Percentiles rank a stretch among this genome's conserved stretches.
These are phyloP conservation scores for Sclerotinia trifoliorum DNA, from an alignment of 2,329 filamentous ascomycete species.

Conservation along the genomic window DNA sequence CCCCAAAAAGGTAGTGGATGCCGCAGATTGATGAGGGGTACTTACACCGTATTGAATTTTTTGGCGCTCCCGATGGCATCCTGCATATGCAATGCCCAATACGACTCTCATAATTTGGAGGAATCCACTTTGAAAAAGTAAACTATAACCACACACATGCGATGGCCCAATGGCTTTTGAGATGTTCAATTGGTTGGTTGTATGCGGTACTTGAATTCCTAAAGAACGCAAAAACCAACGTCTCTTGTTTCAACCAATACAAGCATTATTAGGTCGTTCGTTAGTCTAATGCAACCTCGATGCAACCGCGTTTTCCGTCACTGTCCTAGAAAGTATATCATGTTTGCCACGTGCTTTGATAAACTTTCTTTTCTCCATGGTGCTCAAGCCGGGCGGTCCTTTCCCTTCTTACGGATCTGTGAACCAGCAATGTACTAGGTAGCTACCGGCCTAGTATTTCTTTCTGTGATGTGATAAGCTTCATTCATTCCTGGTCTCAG, in stretches of 20 bases:
- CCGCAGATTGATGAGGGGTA: neutral
- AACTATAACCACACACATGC: neutral
- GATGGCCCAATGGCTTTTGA: neutral
- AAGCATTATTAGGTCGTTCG: neutral
- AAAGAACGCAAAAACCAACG: neutral
- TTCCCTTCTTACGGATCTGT: neutral
- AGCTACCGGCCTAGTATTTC: too few relatives aligned
- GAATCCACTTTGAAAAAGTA: neutral
- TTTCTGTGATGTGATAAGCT: too few relatives aligned
- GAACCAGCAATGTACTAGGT: neutral
- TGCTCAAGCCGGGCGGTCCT: neutral
- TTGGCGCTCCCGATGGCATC: neutral
- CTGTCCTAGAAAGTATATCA: neutral
- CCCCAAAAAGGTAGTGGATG: neutral
- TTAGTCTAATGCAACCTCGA: neutral
- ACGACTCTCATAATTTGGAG: neutral
- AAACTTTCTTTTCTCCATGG: neutral
- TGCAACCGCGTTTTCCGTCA: neutral
- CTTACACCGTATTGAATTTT: neutral
- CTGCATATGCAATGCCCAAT: neutral
- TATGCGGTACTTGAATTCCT: neutral
- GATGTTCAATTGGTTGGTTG: neutral
- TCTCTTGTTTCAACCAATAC: slow-evolving; percentile 4
- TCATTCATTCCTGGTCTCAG: too few relatives aligned
- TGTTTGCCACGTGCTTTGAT: slow-evolving; percentile 9